phyloP scores from a whole-genome alignment of 2,329 filamentous ascomycete genomes.

The Falciphora oryzae region DNA sequence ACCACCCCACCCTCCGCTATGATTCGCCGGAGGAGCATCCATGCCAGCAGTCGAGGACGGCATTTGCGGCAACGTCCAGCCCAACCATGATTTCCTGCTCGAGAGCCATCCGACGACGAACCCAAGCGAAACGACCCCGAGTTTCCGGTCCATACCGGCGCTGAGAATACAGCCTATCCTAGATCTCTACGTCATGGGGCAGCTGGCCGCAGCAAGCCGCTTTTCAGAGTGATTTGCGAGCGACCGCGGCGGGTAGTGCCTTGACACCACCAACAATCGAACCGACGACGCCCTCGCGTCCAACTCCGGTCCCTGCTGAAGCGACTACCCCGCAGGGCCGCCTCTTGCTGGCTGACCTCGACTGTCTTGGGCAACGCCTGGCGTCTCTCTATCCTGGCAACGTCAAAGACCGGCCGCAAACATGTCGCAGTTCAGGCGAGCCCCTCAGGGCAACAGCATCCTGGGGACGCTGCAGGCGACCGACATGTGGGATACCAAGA shows the following conservation, averaged over 20 bases:
- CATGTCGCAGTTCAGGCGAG: constrained; percentile 10
- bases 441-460: constrained; percentile 42
- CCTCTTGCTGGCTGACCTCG: not conserved
- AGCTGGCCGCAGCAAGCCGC: not conserved
- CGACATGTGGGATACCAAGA: constrained; percentile 72
- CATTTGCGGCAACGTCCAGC: not conserved
- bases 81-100: not conserved
- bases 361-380: not conserved
- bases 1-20: not conserved
- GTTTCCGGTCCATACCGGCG: not conserved
- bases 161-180: not conserved
- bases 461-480: constrained; percentile 74
- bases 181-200: not conserved
- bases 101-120: not conserved
- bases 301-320: not conserved
- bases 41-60: not conserved
- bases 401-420: not conserved
- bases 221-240: not conserved
- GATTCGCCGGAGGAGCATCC: not conserved
- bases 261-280: not conserved
- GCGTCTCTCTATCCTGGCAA: not conserved
- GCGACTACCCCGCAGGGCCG: no score
- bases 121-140: not conserved
- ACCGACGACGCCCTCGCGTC: not conserved
- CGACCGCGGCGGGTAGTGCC: no score